Base-by-base conservation (phyloP, 2,329 filamentous ascomycete genomes). In the Hypoxylon sp. region DNA sequence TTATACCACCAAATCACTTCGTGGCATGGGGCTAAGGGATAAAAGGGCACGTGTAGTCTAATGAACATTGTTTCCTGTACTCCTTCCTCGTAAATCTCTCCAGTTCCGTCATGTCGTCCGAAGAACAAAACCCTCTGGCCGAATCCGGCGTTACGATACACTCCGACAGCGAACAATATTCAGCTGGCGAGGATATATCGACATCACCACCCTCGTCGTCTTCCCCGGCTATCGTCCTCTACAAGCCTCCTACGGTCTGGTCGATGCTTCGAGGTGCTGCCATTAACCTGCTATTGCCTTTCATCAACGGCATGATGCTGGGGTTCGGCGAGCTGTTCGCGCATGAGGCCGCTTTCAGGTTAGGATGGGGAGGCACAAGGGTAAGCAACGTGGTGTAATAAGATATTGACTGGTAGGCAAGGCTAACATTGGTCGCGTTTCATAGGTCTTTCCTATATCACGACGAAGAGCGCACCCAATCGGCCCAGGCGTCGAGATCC, bases 251-350 rank as follows among this genome's bases (percentile, higher is more conserved):
- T 2, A 97, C 94, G 0, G 75, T 97, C 48, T 97, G 93, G 93
- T 90, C 92, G 9, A 80, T 99, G 69, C 72, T 98, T 60, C 89
- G 95, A 60, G 93, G 96, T 38, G 93, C 94, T 14, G 94, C 94
- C 5, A 99, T 99, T 82, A 99, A 99, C 79, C 84, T 99, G n/a
- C 76, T 99, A 1, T 82, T 99, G 19, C 96, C 96, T 0, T 99
- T 99, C 76, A 89, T 99, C 77, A 99, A 99, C 82, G 96, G 96
- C 50, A 88, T 99, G 85, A 99, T 99, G 96, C 82, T 99, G 76
- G 96, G 96, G 1, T 98, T 99, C 77, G 96, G 96, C 73, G 96
- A 99, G 82, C 82, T 99, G 56, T 95, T 99, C 80, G 96, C 96
- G 60, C 96, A 99, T 78, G 96, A 99, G 83, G 91, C 93, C 55